Conservation (phyloP, 176 grass and related monocot genomes). For the Bromus sterilis region DNA sequence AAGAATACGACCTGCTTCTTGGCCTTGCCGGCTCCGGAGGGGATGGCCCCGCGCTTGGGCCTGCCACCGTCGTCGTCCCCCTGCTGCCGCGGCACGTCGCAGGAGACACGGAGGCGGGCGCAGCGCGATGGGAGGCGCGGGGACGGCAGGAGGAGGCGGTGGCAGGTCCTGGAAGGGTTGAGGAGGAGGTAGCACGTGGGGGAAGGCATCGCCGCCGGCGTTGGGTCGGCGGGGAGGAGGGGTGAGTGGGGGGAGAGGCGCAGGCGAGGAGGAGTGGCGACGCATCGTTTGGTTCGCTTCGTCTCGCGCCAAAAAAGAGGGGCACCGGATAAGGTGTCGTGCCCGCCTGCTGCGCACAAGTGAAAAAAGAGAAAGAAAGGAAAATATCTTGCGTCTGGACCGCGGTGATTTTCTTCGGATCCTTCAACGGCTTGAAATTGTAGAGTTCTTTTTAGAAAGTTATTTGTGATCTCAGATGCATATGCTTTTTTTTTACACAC, state of each 20-base stretch:
- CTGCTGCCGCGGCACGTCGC: constrained; percentile 19
- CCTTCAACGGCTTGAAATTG: neutral
- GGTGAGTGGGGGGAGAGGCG: constrained; percentile 10
- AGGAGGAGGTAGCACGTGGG: constrained; percentile 34
- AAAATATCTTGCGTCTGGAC: neutral
- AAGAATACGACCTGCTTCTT: constrained; percentile 91
- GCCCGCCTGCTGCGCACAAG: neutral
- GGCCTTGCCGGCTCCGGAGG: constrained; percentile 9
- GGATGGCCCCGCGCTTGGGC: constrained; percentile 15
- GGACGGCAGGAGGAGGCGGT: neutral
- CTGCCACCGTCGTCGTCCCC: neutral
- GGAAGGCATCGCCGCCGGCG: constrained; percentile 25
- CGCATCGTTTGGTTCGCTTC: neutral
- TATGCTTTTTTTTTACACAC: no score
- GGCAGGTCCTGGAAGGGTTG: neutral
- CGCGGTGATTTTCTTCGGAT: neutral
- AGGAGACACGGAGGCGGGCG: constrained; percentile 23
- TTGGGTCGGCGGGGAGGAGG: neutral
- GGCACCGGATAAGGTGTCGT: constrained; percentile 33
- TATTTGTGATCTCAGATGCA: no score
- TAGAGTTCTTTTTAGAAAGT: no score
- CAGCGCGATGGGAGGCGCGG: neutral
- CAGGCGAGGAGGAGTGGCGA: constrained; percentile 9
- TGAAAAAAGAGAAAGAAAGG: neutral
- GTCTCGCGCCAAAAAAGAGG: neutral